phyloP scores from a whole-genome alignment of 768 basidiomycete species.

The Mycena vulgaris region DNA sequence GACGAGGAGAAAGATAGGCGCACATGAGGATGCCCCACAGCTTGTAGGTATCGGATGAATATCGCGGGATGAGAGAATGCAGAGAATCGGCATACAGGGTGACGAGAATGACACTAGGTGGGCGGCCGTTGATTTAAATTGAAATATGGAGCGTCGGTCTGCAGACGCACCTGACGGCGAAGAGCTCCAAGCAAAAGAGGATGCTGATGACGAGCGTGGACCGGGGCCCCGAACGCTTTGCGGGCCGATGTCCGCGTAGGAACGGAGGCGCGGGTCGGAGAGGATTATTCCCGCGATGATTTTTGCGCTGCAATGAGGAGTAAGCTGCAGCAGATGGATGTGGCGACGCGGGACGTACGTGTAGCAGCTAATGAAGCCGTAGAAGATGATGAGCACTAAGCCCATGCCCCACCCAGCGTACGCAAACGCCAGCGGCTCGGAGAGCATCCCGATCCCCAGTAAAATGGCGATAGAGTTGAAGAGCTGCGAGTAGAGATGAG shows the following conservation, averaged over 20 bases:
- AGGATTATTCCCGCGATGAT: slow-evolving; percentile 86
- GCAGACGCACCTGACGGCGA: slow-evolving; percentile 77
- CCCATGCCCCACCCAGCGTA: slow-evolving; percentile 95
- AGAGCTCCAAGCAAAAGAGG: slow-evolving; percentile 91
- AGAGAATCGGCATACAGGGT: slow-evolving; percentile 93
- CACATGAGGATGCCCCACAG: slow-evolving; percentile 81
- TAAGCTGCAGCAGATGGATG: slow-evolving; percentile 7
- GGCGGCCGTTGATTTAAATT: background rate
- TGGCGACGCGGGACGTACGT: slow-evolving; percentile 71
- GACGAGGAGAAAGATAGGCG: slow-evolving; percentile 3
- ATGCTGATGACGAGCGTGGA: slow-evolving; percentile 77
- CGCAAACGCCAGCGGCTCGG: slow-evolving; percentile 92
- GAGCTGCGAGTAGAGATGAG: slow-evolving; percentile 60
- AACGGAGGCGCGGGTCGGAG: slow-evolving; percentile 77
- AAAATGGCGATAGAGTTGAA: slow-evolving; percentile 94
- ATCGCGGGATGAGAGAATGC: slow-evolving; percentile 77
- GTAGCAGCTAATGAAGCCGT: slow-evolving; percentile 89
- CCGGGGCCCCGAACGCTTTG: slow-evolving; percentile 89
- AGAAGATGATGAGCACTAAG: slow-evolving; percentile 79
- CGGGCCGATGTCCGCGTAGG: slow-evolving; percentile 93
- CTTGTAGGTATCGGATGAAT: slow-evolving; percentile 86
- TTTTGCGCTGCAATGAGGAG: slow-evolving; percentile 77
- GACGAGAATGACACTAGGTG: slow-evolving; percentile 81
- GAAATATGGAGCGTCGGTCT: background rate
- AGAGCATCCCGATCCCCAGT: slow-evolving; percentile 91